Base-by-base conservation (phyloP, 768 basidiomycete species). In the Lentinula guzmanii region DNA sequence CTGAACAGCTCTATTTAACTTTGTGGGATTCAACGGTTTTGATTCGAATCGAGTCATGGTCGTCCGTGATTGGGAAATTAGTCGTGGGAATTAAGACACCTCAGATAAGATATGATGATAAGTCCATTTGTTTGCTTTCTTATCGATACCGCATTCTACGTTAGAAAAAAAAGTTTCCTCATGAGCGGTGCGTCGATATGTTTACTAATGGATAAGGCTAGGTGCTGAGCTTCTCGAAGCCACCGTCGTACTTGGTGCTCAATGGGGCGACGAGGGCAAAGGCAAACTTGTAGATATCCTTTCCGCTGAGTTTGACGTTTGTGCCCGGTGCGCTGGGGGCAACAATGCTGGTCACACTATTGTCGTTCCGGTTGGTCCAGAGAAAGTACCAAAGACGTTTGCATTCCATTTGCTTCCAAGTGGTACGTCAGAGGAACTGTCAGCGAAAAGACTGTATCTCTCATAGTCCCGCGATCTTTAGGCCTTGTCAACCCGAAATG, bases 291-390 rank as follows among this genome's bases (percentile, higher is more conserved):
- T 97, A 62, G 97, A 99, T 72, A 93, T 99, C 70, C 83, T 99
- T 65, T 84, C 95, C 42, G 91, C 90, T 13, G 84, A 95, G 46
- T 81, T 84, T 62, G 97, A 99, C 73, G 72, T 98, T 71, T 98
- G 95, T 69, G 96, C 95, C 18, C 85, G 97, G 52, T 98, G 94
- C 72, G 97, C 97, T 11, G 97, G 97, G 13, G 97, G 97, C 10
- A 98, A 98, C 78, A 99, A 99, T 71, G 97, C 97, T 24, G 97
- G 97, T 2, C 97, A 99, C 76, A 98, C 97, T 24, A 98, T 99
- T 72, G 89, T 99, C 65, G 92, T 86, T 5, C 87, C 89, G 5
- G 15, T 84, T 28, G 83, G 84, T 10, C 82, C 86, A 51, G 84
- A 91, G 62, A 82, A 83, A 50, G 78, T 84, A 61, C 85, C 86